Evolutionary conservation across 805 yeast genomes (phyloP), one percentile per base, ranked within the genome.

Genomic region (Schizosaccharomyces osmophilus): DNA sequence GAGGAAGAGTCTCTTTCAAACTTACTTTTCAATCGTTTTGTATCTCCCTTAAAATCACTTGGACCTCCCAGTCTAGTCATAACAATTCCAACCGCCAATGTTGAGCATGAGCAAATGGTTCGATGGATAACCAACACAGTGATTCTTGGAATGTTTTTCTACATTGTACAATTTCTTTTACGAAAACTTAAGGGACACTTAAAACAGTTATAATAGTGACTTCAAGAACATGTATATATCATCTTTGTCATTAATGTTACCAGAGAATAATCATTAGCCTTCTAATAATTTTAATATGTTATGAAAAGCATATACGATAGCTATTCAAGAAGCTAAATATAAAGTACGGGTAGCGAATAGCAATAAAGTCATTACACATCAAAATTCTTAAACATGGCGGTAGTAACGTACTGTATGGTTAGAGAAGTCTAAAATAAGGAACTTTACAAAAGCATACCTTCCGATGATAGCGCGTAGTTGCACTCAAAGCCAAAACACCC

Each of bases 401-500:
- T 51, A 22, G 57, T 51, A 29, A 51, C 57, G n/a, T 51, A 51
- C 57, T 51, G n/a, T 17, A 29, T 22, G 32, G 26, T 19, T 29
- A 51, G 26, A 19, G 4, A 19, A 26, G 39, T 29, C 26, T 11
- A 22, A 17, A 22, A 24, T 8, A 22, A 29, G 19, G 57, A 19
- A 9, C 17, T 6, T 19, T 8, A 29, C 8, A 51, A 22, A 17
- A 17, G 17, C 57, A 3, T 51, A 51, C 57, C 72, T 84, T 87
- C 63, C 87, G 76, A 70, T 85, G 83, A 73, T 89, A 89, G 69
- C 97, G 78, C 43, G 87, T 89, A 24, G 89, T 87, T 51, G 88
- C 82, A 2, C 96, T 96, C 59, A 89, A 97, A 6, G 97, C 95
- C 63, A 89, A 75, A 0, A 95, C 90, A 70, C 87, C 88, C 69